Percentiles rank a stretch among this genome's conserved stretches.
Evolutionary conservation across 192 early-diverging fungal species (phyloP).

Genomic region (Coemansia sp.): DNA sequence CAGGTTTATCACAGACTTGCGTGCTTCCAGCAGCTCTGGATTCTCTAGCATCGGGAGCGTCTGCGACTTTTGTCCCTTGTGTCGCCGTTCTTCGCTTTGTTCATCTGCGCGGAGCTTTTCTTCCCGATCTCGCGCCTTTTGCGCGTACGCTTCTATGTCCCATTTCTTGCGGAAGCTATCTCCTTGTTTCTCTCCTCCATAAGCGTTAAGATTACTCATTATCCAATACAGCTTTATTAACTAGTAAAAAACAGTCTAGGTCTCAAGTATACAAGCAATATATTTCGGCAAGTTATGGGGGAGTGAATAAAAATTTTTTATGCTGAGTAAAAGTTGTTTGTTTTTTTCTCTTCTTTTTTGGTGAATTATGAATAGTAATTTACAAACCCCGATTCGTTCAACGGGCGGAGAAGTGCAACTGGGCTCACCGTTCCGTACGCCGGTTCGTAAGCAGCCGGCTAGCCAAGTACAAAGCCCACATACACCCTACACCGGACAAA

Average conservation of each 20-base stretch:
- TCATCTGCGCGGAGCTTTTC: conserved; percentile 39
- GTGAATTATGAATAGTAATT: conserved; percentile 17
- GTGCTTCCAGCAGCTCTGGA: conserved; percentile 55
- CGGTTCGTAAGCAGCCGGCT: conserved; percentile 6
- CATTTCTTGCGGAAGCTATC: conserved; percentile 54
- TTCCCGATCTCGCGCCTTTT: conserved; percentile 65
- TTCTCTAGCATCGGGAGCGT: conserved; percentile 8
- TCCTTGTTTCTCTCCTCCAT: conserved; percentile 7
- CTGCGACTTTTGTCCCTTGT: conserved; percentile 51
- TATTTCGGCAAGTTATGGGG: too few relatives aligned
- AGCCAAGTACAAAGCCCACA: too few relatives aligned
- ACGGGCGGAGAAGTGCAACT: conserved; percentile 2
- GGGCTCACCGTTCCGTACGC: conserved; percentile 24
- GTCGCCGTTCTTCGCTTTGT: conserved; percentile 57
- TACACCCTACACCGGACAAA: background rate
- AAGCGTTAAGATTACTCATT: conserved; percentile 7
- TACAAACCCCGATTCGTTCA: conserved; percentile 32
- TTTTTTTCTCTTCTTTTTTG: conserved; percentile 9
- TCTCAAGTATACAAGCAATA: too few relatives aligned
- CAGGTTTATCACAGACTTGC: conserved; percentile 65
- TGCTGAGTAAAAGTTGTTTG: background rate
- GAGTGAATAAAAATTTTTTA: too few relatives aligned
- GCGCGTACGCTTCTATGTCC: conserved; percentile 69
- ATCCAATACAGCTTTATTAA: too few relatives aligned
- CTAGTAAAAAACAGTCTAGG: too few relatives aligned